These are phyloP conservation scores for Xylaria sp. DNA, from an alignment of 2,329 filamentous ascomycete species.

Conservation along the genomic window DNA sequence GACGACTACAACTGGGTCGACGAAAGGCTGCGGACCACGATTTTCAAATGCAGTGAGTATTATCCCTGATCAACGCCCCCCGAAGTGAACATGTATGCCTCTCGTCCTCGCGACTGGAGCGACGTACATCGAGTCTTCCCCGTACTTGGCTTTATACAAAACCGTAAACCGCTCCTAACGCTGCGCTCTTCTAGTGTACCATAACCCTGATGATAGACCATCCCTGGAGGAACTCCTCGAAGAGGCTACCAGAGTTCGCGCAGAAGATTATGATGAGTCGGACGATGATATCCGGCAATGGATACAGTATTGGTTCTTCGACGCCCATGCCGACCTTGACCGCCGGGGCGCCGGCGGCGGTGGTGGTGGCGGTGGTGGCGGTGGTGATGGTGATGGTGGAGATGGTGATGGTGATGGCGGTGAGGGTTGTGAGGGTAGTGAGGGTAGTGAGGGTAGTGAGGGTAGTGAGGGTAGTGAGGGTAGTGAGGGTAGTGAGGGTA, in stretches of 20 bases:
- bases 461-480: too few species aligned
- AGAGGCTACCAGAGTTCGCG: constrained; percentile 9
- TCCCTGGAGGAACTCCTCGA: constrained; percentile 14
- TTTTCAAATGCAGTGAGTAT: constrained; percentile 22
- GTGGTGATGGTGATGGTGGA: background rate
- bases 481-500: too few species aligned
- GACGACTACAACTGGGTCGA: constrained; percentile 18
- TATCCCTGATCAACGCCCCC: background rate
- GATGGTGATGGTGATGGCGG: background rate
- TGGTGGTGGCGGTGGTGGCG: background rate
- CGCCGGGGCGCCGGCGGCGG: too few species aligned
- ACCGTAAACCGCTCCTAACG: background rate
- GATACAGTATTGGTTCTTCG: constrained; percentile 17
- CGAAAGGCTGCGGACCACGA: constrained; percentile 13
- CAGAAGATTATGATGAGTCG: constrained; percentile 12
- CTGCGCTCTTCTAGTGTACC: constrained; percentile 16
- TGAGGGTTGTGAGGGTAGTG: too few species aligned
- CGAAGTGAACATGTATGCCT: background rate
- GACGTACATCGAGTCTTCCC: background rate
- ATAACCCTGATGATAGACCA: constrained; percentile 22
- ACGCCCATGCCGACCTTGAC: background rate
- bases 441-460: too few species aligned
- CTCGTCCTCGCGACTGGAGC: background rate
- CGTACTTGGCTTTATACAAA: background rate
- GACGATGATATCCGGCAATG: constrained; percentile 17